These are phyloP conservation scores for Suillus discolor DNA, from an alignment of 768 basidiomycete genomes.

Conservation along the genomic window DNA sequence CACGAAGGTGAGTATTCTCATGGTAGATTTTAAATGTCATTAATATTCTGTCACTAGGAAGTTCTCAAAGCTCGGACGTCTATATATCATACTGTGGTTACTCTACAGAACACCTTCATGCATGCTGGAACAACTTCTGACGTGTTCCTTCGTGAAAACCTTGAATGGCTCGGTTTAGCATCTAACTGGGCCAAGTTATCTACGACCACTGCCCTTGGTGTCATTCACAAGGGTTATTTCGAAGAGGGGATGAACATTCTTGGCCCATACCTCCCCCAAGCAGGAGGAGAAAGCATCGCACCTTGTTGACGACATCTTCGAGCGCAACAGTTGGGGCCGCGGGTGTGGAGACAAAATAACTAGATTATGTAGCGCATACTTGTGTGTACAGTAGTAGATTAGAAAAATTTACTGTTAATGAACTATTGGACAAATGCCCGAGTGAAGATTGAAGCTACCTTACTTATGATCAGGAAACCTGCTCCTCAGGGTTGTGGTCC, in stretches of 20 bases:
- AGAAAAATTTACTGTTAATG: no score
- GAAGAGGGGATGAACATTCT: slow-evolving; percentile 92
- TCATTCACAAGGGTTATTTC: slow-evolving; percentile 97
- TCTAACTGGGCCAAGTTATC: slow-evolving; percentile 99
- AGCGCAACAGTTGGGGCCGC: no score
- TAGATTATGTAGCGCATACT: no score
- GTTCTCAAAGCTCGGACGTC: slow-evolving; percentile 92
- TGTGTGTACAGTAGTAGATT: no score
- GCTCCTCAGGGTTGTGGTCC: no score
- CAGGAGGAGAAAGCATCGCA: slow-evolving; percentile 74
- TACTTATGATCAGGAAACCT: no score
- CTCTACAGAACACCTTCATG: slow-evolving; percentile 97
- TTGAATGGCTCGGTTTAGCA: slow-evolving; percentile 95
- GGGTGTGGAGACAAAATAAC: no score
- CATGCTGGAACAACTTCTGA: slow-evolving; percentile 98
- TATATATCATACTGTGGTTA: slow-evolving; percentile 96
- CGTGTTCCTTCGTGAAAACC: slow-evolving; percentile 88
- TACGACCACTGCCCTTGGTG: slow-evolving; percentile 93
- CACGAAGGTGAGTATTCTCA: slow-evolving; percentile 65
- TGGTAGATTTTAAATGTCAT: slow-evolving; percentile 11
- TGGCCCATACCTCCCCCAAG: slow-evolving; percentile 88
- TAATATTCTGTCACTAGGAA: slow-evolving; percentile 51
- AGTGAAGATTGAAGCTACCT: no score
- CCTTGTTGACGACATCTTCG: no score
- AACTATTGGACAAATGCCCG: no score